Percentiles rank a stretch among this genome's conserved stretches.
These are phyloP conservation scores for Fraxinus quadrangulata DNA, from an alignment of 257 asterid species.

Conservation along the genomic window DNA sequence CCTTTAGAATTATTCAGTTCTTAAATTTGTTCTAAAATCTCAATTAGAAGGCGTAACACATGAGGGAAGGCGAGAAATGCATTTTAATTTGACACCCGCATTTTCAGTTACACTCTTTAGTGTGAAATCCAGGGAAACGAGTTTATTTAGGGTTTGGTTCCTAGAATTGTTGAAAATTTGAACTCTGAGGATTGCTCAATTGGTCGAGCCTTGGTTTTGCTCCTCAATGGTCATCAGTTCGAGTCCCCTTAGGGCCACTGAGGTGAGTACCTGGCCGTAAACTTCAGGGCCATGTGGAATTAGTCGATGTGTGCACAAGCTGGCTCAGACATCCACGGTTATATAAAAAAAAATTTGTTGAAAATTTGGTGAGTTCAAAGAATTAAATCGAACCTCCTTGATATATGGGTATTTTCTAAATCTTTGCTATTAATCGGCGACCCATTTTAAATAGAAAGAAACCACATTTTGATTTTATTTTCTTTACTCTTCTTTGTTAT, in stretches of 20 bases:
- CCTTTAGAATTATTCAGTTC: neutral
- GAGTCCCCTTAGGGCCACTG: no score
- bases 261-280: no score
- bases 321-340: no score
- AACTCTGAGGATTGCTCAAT: no score
- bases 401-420: neutral
- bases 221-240: no score
- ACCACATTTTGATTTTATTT: neutral
- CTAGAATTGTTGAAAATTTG: neutral
- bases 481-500: neutral
- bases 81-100: neutral
- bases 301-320: no score
- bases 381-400: no score
- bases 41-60: neutral
- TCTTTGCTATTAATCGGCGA: neutral
- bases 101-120: neutral
- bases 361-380: neutral
- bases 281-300: no score
- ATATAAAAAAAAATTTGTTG: no score
- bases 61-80: neutral
- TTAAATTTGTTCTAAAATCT: neutral
- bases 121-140: neutral
- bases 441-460: slow-evolving; percentile 8
- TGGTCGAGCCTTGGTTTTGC: no score
- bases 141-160: neutral